Conservation (phyloP, 208 protist species). For the Willaertia magna region DNA sequence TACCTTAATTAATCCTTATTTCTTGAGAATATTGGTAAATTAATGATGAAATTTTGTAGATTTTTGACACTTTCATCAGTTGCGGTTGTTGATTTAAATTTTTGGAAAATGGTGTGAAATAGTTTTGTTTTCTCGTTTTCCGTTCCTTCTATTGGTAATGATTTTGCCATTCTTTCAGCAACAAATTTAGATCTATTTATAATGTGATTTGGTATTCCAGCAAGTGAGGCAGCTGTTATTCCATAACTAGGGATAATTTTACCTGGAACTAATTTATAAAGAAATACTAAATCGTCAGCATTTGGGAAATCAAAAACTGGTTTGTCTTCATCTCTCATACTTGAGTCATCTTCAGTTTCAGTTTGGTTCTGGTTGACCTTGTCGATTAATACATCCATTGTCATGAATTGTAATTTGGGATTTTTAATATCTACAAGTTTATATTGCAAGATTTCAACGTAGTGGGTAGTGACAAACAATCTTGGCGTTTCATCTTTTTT, state of each 20-base stretch:
- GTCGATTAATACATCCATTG: background rate
- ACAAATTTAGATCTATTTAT: background rate
- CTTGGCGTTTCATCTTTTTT: background rate
- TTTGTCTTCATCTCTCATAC: too few species aligned
- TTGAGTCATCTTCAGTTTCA: background rate
- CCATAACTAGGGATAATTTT: conserved; percentile 6
- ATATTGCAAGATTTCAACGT: conserved; percentile 8
- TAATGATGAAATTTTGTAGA: too few species aligned
- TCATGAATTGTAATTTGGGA: background rate
- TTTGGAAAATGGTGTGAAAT: too few species aligned
- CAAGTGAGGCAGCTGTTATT: background rate
- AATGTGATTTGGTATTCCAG: background rate
- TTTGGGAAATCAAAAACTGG: background rate
- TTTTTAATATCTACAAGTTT: conserved; percentile 7
- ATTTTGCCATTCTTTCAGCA: background rate
- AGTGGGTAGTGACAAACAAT: conserved; percentile 20
- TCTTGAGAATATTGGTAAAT: too few species aligned
- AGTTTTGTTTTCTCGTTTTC: background rate
- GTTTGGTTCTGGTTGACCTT: background rate
- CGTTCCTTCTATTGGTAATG: background rate
- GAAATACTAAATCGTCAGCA: background rate
- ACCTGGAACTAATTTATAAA: background rate
- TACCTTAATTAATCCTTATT: too few species aligned
- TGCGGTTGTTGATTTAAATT: too few species aligned
- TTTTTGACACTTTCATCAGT: too few species aligned